These are phyloP conservation scores for Jamesozyma spencerorum DNA, from an alignment of 805 yeast species.

Conservation along the genomic window DNA sequence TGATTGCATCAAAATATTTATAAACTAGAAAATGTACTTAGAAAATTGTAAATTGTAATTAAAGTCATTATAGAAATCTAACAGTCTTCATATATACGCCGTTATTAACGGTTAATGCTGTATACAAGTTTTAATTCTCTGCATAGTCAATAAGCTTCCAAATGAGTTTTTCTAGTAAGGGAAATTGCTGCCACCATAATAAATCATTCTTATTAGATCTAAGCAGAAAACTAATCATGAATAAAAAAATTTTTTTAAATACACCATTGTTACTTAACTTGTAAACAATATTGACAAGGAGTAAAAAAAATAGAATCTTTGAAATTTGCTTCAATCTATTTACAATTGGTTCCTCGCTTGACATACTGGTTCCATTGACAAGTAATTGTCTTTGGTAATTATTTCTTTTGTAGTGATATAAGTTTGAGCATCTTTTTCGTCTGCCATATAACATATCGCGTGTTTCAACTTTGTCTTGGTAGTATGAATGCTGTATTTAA, in stretches of 20 bases:
- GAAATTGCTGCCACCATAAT: conserved; percentile 26
- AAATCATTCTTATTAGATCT: conserved; percentile 10
- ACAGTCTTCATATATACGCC: no score
- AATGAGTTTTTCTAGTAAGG: conserved; percentile 13
- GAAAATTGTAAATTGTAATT: no score
- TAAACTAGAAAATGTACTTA: no score
- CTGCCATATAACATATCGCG: no score
- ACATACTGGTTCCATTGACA: no score
- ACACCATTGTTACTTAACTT: conserved; percentile 7
- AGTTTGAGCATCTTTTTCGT: no score
- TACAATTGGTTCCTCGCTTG: neutral
- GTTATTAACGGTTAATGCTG: no score
- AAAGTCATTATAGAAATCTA: no score
- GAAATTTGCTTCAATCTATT: neutral
- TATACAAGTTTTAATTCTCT: conserved; percentile 1
- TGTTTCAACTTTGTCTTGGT: no score
- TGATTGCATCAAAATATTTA: neutral
- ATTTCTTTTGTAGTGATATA: no score
- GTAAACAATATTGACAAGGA: conserved; percentile 9
- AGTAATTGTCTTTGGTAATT: no score
- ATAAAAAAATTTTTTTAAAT: conserved; percentile 3
- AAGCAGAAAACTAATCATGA: conserved; percentile 15
- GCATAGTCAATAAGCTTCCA: conserved; percentile 20
- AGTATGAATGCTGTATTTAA: no score
- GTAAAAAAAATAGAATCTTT: conserved; percentile 4